These are phyloP conservation scores for Cryptococcus deneoformans DNA, from an alignment of 1,284 basidiomycete species.

Conservation along the genomic window DNA sequence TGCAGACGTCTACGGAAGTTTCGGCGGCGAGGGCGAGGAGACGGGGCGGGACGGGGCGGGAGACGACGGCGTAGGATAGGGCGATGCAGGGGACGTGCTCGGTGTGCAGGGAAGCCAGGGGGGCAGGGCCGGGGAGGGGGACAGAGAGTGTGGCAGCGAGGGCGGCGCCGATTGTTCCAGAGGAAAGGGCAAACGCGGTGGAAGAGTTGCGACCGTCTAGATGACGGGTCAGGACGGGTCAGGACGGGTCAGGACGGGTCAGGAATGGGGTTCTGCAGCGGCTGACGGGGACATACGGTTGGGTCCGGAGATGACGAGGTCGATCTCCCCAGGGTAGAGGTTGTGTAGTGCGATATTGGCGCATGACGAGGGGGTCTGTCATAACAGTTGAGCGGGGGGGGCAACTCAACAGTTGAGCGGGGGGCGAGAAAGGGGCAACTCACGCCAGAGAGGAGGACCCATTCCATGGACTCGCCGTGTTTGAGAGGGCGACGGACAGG, in stretches of 20 bases:
- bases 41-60: constrained; percentile 62
- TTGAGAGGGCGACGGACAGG: constrained; percentile 62
- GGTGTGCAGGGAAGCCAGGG: constrained; percentile 55
- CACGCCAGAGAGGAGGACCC: constrained; percentile 83
- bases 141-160: constrained; percentile 80
- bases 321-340: constrained; percentile 75
- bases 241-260: too few relatives aligned
- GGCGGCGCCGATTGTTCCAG: constrained; percentile 87
- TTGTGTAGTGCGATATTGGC: constrained; percentile 86
- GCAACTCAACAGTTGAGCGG: too few relatives aligned
- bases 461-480: constrained; percentile 77
- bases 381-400: background rate
- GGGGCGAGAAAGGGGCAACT: constrained; percentile 28
- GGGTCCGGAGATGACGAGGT: constrained; percentile 61
- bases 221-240: background rate
- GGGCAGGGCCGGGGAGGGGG: constrained; percentile 63
- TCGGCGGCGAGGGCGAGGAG: constrained; percentile 67
- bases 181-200: constrained; percentile 76
- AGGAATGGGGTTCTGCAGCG: background rate
- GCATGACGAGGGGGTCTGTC: constrained; percentile 86
- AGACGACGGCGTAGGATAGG: constrained; percentile 78
- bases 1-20: constrained; percentile 65
- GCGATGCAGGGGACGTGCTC: constrained; percentile 62
- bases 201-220: constrained; percentile 72
- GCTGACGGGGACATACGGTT: constrained; percentile 41